A percentile compares a stretch with the other conserved stretches of the same genome.
These are phyloP conservation scores for Candida tetrigidarum DNA, from an alignment of 1,139 yeast species.

Conservation along the genomic window DNA sequence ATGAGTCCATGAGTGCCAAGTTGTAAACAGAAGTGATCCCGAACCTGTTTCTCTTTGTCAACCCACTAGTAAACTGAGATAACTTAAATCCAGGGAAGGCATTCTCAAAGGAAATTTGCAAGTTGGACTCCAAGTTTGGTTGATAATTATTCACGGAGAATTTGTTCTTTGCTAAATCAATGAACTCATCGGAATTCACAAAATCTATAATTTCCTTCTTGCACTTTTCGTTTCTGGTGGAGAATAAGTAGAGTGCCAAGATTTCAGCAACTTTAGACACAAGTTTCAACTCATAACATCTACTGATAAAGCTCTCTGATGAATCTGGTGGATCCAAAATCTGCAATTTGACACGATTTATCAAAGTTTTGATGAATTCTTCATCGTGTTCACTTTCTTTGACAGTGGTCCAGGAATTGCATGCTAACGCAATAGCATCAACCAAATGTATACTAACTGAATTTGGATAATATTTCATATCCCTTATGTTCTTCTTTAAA, in stretches of 20 bases:
- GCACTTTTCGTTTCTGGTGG: slow-evolving; percentile 50
- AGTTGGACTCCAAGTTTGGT: slow-evolving; percentile 41
- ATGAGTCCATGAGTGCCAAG: slow-evolving; percentile 62
- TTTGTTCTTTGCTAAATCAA: slow-evolving; percentile 31
- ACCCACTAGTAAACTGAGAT: slow-evolving; percentile 57
- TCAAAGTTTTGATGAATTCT: slow-evolving; percentile 54
- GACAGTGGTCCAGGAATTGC: slow-evolving; percentile 71
- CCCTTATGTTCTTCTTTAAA: slow-evolving; percentile 60
- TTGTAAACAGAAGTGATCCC: slow-evolving; percentile 64
- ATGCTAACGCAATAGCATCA: slow-evolving; percentile 67
- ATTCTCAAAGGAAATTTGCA: slow-evolving; percentile 40
- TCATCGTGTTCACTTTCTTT: slow-evolving; percentile 52
- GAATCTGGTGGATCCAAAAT: slow-evolving; percentile 24
- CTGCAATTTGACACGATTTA: slow-evolving; percentile 37
- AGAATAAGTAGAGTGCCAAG: slow-evolving; percentile 71
- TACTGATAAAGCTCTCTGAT: slow-evolving; percentile 36
- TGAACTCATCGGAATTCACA: slow-evolving; percentile 41
- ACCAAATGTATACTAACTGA: slow-evolving; percentile 60
- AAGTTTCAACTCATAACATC: slow-evolving; percentile 59
- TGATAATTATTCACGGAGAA: slow-evolving; percentile 38
- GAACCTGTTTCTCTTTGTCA: slow-evolving; percentile 50
- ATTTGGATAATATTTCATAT: slow-evolving; percentile 58
- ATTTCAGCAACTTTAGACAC: slow-evolving; percentile 75
- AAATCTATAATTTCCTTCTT: slow-evolving; percentile 47
- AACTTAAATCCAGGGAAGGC: slow-evolving; percentile 54